Evolutionary conservation across 2,329 filamentous ascomycete species (phyloP).

Genomic region (Neophaeococcomyces mojaviensis): DNA sequence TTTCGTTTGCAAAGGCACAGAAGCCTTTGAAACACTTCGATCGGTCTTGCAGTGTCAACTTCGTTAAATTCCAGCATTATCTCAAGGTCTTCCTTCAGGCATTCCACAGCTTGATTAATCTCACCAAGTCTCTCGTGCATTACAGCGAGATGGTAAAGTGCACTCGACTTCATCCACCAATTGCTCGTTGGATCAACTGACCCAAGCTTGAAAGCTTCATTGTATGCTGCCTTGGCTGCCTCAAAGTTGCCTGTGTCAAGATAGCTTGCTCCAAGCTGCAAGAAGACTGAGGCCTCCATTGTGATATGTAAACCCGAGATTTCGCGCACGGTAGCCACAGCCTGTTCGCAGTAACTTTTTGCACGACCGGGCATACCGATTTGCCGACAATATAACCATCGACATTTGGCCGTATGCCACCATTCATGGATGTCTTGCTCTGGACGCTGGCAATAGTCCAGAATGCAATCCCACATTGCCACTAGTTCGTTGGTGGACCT

Average conservation of each 20-base stretch:
- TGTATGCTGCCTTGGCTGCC: not conserved
- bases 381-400: not conserved
- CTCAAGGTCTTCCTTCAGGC: not conserved
- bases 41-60: not conserved
- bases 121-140: not conserved
- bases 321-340: not conserved
- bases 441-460: slow-evolving; percentile 1
- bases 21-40: not conserved
- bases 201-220: not conserved
- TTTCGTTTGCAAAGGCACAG: not conserved
- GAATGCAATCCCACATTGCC: slow-evolving; percentile 5
- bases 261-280: too few species aligned
- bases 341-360: not conserved
- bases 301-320: not conserved
- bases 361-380: slow-evolving; percentile 1
- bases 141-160: not conserved
- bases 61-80: not conserved
- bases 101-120: not conserved
- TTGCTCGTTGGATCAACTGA: too few species aligned
- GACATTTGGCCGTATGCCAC: slow-evolving; percentile 2
- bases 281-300: not conserved
- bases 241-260: not conserved
- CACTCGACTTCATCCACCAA: too few species aligned
- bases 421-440: slow-evolving; percentile 2
- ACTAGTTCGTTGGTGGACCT: not conserved